Conservation (phyloP, 352 stramenopile species). For the Plasmopara viticola region DNA sequence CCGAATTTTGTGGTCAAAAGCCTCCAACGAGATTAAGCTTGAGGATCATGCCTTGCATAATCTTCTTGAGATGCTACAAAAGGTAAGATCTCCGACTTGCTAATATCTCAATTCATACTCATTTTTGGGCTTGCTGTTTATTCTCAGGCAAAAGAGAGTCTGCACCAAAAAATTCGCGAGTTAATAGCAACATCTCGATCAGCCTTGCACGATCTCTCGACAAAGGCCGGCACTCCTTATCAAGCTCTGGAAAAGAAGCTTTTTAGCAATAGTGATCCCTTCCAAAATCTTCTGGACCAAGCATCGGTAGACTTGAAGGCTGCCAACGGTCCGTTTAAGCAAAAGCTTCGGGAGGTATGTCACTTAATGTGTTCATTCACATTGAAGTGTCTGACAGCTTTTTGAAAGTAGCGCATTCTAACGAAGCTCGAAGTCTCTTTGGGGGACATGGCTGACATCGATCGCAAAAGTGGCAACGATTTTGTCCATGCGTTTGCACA, state of each 20-base stretch:
- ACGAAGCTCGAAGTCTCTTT: conserved; percentile 40
- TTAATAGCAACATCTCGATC: conserved; percentile 24
- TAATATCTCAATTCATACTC: too few species aligned
- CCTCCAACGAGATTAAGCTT: conserved; percentile 25
- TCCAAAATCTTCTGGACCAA: conserved; percentile 28
- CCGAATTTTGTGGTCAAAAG: conserved; percentile 32
- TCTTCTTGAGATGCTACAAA: conserved; percentile 14
- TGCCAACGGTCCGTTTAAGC: neutral
- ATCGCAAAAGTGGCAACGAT: conserved; percentile 29
- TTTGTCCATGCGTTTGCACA: conserved; percentile 26
- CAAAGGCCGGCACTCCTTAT: conserved; percentile 13
- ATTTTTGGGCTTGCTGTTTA: neutral
- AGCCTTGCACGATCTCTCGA: conserved; percentile 19
- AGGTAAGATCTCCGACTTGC: conserved; percentile 7
- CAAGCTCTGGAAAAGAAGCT: conserved; percentile 23
- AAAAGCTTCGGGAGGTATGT: conserved; percentile 22
- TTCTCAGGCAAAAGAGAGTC: conserved; percentile 18
- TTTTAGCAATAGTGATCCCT: conserved; percentile 9
- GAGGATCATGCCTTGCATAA: conserved; percentile 14
- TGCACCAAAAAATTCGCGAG: conserved; percentile 22
- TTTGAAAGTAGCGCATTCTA: conserved; percentile 23
- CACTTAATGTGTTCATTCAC: neutral
- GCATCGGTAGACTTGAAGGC: conserved; percentile 9
- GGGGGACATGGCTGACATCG: conserved; percentile 28
- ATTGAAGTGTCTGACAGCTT: neutral